Evolutionary conservation across 176 grass and related monocot genomes (phyloP).

Genomic region (Luzula sylvatica): DNA sequence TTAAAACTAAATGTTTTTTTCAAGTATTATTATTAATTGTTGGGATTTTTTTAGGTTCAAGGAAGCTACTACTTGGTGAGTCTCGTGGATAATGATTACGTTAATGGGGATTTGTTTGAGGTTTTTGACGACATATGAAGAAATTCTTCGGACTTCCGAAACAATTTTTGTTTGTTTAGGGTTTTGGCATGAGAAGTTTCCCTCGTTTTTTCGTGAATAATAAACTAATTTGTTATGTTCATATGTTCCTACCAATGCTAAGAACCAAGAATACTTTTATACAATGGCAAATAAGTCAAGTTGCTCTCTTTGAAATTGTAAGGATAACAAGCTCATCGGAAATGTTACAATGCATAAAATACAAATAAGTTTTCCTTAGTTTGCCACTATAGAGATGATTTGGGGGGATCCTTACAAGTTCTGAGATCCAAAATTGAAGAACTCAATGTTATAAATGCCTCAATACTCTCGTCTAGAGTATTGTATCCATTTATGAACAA

Average conservation of each 20-base stretch:
- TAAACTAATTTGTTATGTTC: not conserved
- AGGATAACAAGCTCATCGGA: conserved; percentile 17
- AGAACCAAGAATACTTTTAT: too few relatives aligned
- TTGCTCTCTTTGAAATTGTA: conserved; percentile 18
- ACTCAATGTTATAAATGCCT: too few relatives aligned
- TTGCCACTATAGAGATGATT: conserved; percentile 11
- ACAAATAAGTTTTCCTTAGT: not conserved
- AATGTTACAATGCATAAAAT: conserved; percentile 17
- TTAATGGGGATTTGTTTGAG: conserved; percentile 60
- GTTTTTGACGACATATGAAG: conserved; percentile 49
- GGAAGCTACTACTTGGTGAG: conserved; percentile 56
- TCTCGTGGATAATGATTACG: conserved; percentile 74
- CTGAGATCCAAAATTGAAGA: not conserved
- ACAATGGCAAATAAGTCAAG: not conserved
- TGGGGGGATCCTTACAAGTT: not conserved
- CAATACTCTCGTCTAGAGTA: too few relatives aligned
- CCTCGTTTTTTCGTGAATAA: conserved; percentile 4
- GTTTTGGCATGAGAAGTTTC: not conserved
- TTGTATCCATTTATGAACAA: too few relatives aligned
- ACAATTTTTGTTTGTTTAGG: conserved; percentile 9
- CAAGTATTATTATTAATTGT: not conserved
- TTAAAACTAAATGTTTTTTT: not conserved
- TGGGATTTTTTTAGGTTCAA: conserved; percentile 40
- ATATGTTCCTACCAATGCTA: conserved; percentile 1
- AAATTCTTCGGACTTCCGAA: not conserved